phyloP scores from a whole-genome alignment of 2,329 filamentous ascomycete genomes.

The Neonectria sp. region DNA sequence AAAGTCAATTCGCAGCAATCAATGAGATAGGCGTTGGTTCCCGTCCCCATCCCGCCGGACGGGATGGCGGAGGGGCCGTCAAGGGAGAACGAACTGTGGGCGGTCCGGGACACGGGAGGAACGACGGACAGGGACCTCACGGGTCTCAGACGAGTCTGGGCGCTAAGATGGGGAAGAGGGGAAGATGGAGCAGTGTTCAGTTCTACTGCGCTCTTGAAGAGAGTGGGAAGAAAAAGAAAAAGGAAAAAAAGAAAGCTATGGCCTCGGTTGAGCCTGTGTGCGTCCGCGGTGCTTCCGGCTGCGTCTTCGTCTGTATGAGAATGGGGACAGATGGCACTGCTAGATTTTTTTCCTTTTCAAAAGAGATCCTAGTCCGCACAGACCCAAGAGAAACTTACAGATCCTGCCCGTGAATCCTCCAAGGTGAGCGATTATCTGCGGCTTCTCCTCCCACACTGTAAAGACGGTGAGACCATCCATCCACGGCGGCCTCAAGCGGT shows the following conservation, averaged over 20 bases:
- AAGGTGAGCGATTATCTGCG: conserved; percentile 12
- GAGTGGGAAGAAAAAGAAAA: not conserved
- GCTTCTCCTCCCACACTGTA: not conserved
- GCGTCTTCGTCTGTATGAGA: not conserved
- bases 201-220: not conserved
- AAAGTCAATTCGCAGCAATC: not conserved
- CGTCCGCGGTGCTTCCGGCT: not conserved
- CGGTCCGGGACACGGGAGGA: not conserved
- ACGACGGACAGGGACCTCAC: not conserved
- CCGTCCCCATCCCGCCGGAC: not conserved
- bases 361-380: not conserved
- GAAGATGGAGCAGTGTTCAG: not conserved
- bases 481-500: not conserved
- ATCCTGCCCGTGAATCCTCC: conserved; percentile 4
- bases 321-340: not conserved
- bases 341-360: not conserved
- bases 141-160: conserved; percentile 9
- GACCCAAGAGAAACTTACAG: not conserved
- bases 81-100: not conserved
- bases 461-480: conserved; percentile 20
- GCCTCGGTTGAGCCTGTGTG: conserved; percentile 10
- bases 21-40: not conserved
- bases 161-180: conserved; percentile 22
- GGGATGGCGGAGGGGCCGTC: not conserved
- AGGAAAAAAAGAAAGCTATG: not conserved